A percentile compares a stretch with the other conserved stretches of the same genome.
Conservation (phyloP, 805 yeast species). For the Yamadazyma philogaea region DNA sequence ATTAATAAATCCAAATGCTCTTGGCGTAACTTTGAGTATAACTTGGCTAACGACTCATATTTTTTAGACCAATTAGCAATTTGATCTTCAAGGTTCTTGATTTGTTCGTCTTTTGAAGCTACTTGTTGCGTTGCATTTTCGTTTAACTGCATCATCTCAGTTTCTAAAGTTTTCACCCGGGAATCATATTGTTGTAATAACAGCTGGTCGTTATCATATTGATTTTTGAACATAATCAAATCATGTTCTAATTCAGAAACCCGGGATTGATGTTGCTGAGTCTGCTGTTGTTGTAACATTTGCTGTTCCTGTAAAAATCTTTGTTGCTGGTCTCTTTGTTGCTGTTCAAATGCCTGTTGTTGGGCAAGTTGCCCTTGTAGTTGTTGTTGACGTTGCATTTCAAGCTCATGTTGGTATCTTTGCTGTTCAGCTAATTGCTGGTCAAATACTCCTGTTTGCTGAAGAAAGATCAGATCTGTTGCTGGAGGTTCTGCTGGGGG, state of each 20-base stretch:
- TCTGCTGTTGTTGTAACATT: slow-evolving; percentile 60
- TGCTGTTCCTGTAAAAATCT: slow-evolving; percentile 71
- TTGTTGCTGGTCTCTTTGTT: slow-evolving; percentile 65
- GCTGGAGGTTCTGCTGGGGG: slow-evolving; percentile 36
- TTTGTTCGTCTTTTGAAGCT: slow-evolving; percentile 71
- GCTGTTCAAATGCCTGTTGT: slow-evolving; percentile 71
- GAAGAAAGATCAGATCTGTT: slow-evolving; percentile 38
- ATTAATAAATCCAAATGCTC: slow-evolving; percentile 80
- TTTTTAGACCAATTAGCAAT: slow-evolving; percentile 75
- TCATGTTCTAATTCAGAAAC: slow-evolving; percentile 83
- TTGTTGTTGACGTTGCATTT: slow-evolving; percentile 61
- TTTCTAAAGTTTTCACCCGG: slow-evolving; percentile 77
- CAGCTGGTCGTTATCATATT: slow-evolving; percentile 81
- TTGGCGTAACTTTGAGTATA: slow-evolving; percentile 87
- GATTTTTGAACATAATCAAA: slow-evolving; percentile 67
- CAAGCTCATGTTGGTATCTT: slow-evolving; percentile 58
- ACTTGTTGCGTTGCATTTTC: slow-evolving; percentile 69
- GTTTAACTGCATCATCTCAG: slow-evolving; percentile 59
- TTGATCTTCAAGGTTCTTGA: slow-evolving; percentile 68
- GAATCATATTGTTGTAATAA: slow-evolving; percentile 84
- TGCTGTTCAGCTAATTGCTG: slow-evolving; percentile 61
- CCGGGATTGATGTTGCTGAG: slow-evolving; percentile 72
- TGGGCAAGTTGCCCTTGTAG: slow-evolving; percentile 67
- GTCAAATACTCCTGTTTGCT: slow-evolving; percentile 53
- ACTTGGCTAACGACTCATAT: slow-evolving; percentile 84